phyloP scores from a whole-genome alignment of 1,284 basidiomycete species.

The Fistulina hepatica region DNA sequence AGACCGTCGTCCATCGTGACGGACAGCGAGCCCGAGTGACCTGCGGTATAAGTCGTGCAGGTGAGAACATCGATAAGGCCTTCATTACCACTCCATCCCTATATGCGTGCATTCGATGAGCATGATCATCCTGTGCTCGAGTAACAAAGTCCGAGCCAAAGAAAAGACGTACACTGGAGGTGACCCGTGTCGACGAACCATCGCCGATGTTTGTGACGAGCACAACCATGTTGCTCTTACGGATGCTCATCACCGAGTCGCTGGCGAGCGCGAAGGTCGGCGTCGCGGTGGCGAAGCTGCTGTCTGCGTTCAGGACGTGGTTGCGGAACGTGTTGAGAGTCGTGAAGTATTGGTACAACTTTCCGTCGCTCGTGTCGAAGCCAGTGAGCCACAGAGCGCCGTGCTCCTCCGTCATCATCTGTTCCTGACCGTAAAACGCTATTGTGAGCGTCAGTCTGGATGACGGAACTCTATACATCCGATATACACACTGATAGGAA shows the following conservation, averaged over 20 bases:
- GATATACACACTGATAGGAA: constrained; percentile 33
- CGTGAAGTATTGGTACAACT: constrained; percentile 26
- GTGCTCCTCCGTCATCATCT: constrained; percentile 50
- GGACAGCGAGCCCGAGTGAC: not conserved
- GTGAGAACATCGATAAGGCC: constrained; percentile 50
- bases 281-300: constrained; percentile 1
- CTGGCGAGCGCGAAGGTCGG: constrained; percentile 4
- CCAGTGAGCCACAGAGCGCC: constrained; percentile 43
- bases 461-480: not conserved
- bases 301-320: constrained; percentile 3
- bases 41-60: constrained; percentile 26
- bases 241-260: constrained; percentile 7
- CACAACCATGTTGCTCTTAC: constrained; percentile 52
- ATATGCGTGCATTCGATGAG: constrained; percentile 27
- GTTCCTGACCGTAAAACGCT: constrained; percentile 67
- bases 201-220: constrained; percentile 56
- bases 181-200: constrained; percentile 21
- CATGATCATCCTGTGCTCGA: no score
- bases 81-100: constrained; percentile 34
- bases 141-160: no score
- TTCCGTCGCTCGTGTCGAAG: constrained; percentile 35
- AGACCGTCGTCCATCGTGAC: constrained; percentile 3
- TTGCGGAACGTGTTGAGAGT: constrained; percentile 12
- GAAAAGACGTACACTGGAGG: no score
- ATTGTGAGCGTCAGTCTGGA: not conserved